phyloP scores from a whole-genome alignment of 495 filamentous ascomycete genomes.

The Cryomyces antarcticus region DNA sequence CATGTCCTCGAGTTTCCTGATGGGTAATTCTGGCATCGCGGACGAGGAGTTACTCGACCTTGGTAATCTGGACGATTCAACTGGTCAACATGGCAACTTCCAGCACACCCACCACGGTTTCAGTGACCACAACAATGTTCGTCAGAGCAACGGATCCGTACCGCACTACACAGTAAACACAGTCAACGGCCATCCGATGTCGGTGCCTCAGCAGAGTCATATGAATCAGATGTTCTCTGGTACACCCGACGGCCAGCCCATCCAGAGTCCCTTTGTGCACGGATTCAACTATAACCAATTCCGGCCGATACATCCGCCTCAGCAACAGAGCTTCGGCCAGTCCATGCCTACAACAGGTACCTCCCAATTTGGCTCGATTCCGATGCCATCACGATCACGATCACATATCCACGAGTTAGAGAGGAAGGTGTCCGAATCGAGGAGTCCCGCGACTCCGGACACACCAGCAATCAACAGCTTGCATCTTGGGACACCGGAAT shows the following conservation, averaged over 20 bases:
- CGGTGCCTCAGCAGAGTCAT: constrained; percentile 22
- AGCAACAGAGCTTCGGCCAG: constrained; percentile 6
- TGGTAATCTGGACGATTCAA: constrained; percentile 7
- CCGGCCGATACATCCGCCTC: constrained; percentile 24
- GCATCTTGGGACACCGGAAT: constrained; percentile 38
- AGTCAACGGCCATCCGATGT: constrained; percentile 4
- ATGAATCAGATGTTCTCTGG: constrained; percentile 61
- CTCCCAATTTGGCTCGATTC: constrained; percentile 15
- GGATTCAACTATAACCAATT: constrained; percentile 54
- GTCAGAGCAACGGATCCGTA: constrained; percentile 8
- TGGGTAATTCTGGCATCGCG: constrained; percentile 30
- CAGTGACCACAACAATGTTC: constrained; percentile 14
- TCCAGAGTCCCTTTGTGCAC: constrained; percentile 68
- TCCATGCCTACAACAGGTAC: constrained; percentile 1
- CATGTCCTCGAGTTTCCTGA: constrained; percentile 13
- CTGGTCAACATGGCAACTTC: constrained; percentile 19
- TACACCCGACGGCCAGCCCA: constrained; percentile 71
- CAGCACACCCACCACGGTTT: constrained; percentile 28
- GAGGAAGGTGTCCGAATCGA: constrained; percentile 44
- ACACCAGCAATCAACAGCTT: constrained; percentile 38
- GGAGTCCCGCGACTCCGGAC: constrained; percentile 67
- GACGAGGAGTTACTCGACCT: constrained; percentile 49
- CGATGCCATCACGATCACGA: no score
- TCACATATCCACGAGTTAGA: constrained; percentile 25
- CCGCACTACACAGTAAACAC: constrained; percentile 6